phyloP scores from a whole-genome alignment of 2,329 filamentous ascomycete genomes.

The Juglanconis sp. region DNA sequence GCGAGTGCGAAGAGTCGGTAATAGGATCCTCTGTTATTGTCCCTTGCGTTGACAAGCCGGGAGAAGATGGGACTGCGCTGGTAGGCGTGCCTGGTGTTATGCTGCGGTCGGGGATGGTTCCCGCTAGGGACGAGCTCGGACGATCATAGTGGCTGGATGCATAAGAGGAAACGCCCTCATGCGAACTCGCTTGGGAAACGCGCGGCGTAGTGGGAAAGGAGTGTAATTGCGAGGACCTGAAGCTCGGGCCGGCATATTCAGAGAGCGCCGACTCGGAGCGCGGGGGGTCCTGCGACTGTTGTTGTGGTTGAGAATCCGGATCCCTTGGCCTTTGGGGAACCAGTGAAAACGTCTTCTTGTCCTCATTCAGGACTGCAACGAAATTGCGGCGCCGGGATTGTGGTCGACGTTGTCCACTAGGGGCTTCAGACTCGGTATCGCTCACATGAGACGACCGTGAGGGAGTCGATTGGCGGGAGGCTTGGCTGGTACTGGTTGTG shows the following conservation, averaged over 20 bases:
- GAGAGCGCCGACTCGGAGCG: conserved; percentile 20
- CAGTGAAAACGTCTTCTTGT: conserved; percentile 53
- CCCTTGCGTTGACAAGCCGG: conserved; percentile 31
- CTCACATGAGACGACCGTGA: conserved; percentile 14
- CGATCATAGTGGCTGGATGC: conserved; percentile 43
- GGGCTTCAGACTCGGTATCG: conserved; percentile 23
- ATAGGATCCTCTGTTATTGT: conserved; percentile 32
- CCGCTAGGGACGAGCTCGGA: conserved; percentile 41
- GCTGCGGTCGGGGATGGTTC: conserved; percentile 42
- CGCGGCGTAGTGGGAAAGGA: conserved; percentile 34
- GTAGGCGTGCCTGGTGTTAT: conserved; percentile 32
- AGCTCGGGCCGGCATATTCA: conserved; percentile 24
- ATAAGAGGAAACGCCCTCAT: conserved; percentile 46
- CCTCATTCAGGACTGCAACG: conserved; percentile 50
- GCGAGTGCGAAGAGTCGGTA: conserved; percentile 29
- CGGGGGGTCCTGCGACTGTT: conserved; percentile 11
- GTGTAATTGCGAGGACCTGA: conserved; percentile 42
- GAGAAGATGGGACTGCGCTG: conserved; percentile 23
- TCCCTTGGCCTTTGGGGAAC: conserved; percentile 29
- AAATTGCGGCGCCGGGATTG: conserved; percentile 40
- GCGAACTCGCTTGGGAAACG: conserved; percentile 41
- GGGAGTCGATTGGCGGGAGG: conserved; percentile 12
- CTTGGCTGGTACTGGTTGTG: conserved; percentile 12
- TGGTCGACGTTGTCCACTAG: conserved; percentile 26
- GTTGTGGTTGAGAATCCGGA: conserved; percentile 10